These are phyloP conservation scores for Kwoniella europaea DNA, from an alignment of 768 basidiomycete species.

Conservation along the genomic window DNA sequence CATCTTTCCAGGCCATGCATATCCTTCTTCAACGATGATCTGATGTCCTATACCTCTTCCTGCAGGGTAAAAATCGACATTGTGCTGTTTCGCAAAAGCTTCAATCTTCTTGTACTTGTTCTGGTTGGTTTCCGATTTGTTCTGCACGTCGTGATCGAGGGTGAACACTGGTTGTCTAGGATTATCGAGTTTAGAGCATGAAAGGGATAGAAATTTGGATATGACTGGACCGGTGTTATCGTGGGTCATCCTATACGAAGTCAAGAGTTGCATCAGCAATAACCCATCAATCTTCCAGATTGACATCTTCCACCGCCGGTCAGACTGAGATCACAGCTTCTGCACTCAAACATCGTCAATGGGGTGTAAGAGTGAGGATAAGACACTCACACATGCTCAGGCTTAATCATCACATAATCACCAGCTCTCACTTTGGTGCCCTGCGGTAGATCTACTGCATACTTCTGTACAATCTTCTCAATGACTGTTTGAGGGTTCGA, in stretches of 20 bases:
- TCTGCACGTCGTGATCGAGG: conserved; percentile 97
- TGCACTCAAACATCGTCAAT: not conserved
- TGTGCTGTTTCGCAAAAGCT: conserved; percentile 80
- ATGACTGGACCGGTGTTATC: conserved; percentile 99
- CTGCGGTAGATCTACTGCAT: conserved; percentile 83
- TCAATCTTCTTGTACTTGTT: conserved; percentile 92
- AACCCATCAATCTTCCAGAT: too few relatives aligned
- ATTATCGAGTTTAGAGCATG: conserved; percentile 80
- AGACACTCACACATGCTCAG: conserved; percentile 75
- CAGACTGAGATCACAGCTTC: too few relatives aligned
- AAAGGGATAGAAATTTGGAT: conserved; percentile 94
- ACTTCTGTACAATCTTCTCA: conserved; percentile 97
- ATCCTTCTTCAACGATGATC: conserved; percentile 95
- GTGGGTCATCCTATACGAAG: conserved; percentile 57
- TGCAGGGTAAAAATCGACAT: conserved; percentile 93
- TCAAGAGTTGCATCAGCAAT: conserved; percentile 1
- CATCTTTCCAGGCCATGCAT: conserved; percentile 92
- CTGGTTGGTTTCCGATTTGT: conserved; percentile 86
- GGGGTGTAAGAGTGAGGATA: not conserved
- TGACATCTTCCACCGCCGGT: too few relatives aligned
- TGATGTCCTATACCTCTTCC: conserved; percentile 98
- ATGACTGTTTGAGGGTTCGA: conserved; percentile 75
- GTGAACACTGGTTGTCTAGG: conserved; percentile 90
- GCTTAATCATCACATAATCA: conserved; percentile 99
- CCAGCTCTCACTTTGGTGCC: conserved; percentile 85